Evolutionary conservation across 1,284 basidiomycete species (phyloP).

Genomic region (Cryptococcus hybrid): DNA sequence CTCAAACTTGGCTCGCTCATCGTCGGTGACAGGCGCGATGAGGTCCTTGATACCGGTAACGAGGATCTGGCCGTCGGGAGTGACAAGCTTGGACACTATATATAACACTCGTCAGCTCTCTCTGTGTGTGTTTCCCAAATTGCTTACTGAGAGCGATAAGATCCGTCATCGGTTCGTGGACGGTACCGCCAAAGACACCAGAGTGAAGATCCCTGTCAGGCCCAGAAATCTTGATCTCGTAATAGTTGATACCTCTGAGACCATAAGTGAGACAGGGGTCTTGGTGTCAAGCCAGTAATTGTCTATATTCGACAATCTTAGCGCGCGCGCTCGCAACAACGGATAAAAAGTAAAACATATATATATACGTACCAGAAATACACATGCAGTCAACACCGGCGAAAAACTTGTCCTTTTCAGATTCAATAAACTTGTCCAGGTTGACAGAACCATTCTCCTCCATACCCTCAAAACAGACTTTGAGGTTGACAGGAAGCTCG

Average conservation of each 20-base stretch:
- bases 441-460: constrained; percentile 95
- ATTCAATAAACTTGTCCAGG: constrained; percentile 82
- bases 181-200: constrained; percentile 80
- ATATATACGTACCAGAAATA: constrained; percentile 64
- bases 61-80: constrained; percentile 76
- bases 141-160: constrained; percentile 52
- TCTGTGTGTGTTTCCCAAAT: no score
- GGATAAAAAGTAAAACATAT: neutral
- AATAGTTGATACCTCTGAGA: constrained; percentile 83
- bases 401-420: constrained; percentile 82
- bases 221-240: constrained; percentile 77
- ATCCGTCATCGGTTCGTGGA: constrained; percentile 78
- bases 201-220: constrained; percentile 91
- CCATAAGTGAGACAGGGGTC: constrained; percentile 54
- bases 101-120: neutral
- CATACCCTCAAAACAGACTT: constrained; percentile 98
- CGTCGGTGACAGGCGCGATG: constrained; percentile 70
- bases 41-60: constrained; percentile 90
- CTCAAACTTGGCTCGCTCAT: constrained; percentile 72
- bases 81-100: constrained; percentile 71
- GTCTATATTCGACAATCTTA: constrained; percentile 23
- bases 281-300: constrained; percentile 54
- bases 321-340: constrained; percentile 5
- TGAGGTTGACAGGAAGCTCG: constrained; percentile 88
- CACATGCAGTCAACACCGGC: constrained; percentile 91